These are phyloP conservation scores for Chrysopogon serrulatus DNA, from an alignment of 176 grass and related monocot species.

Conservation along the genomic window DNA sequence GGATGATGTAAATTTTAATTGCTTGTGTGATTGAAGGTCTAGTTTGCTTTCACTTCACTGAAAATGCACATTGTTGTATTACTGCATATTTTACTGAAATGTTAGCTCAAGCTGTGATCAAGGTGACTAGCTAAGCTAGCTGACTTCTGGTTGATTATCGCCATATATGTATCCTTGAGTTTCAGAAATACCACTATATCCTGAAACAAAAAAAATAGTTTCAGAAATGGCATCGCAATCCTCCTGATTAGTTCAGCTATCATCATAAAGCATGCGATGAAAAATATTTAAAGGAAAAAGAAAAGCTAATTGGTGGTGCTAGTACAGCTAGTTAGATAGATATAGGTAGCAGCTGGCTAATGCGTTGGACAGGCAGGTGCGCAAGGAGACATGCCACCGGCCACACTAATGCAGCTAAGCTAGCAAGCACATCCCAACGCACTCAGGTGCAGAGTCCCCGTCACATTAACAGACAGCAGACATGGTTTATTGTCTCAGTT, in stretches of 20 bases:
- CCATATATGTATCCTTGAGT: too few relatives aligned
- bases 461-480: neutral
- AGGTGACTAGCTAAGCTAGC: too few relatives aligned
- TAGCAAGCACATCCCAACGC: constrained; percentile 2
- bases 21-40: neutral
- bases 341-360: neutral
- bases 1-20: neutral
- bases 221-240: neutral
- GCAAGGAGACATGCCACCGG: neutral
- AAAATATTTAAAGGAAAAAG: neutral
- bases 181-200: neutral
- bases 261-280: neutral
- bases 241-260: neutral
- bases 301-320: neutral
- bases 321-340: neutral
- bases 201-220: neutral
- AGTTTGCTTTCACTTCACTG: neutral
- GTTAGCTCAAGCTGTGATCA: neutral
- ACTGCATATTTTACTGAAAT: neutral
- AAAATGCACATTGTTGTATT: neutral
- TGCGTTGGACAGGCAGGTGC: neutral
- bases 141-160: too few relatives aligned
- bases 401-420: neutral
- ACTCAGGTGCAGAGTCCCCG: constrained; percentile 8
- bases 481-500: neutral